Evolutionary conservation across 2,329 filamentous ascomycete genomes (phyloP).

Genomic region (Ascochyta koolunga): DNA sequence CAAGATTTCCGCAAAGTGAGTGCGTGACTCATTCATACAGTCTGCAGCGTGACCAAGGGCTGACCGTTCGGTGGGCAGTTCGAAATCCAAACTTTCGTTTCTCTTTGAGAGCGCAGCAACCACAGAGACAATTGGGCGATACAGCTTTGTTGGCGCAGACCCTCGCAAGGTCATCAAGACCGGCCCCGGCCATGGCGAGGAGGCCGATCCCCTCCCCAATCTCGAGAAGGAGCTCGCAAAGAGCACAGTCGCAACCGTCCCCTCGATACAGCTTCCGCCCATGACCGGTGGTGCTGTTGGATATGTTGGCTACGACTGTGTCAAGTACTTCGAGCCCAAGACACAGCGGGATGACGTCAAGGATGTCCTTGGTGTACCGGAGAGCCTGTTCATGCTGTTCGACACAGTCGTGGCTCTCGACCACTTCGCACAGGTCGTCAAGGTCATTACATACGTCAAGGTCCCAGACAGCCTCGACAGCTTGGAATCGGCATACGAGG

Average conservation of each 20-base stretch:
- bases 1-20: slow-evolving; percentile 78
- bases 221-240: slow-evolving; percentile 81
- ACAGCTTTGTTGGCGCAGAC: slow-evolving; percentile 91
- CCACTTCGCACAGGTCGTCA: slow-evolving; percentile 89
- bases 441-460: slow-evolving; percentile 88
- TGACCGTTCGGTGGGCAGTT: slow-evolving; percentile 42
- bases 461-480: slow-evolving; percentile 62
- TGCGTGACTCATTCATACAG: slow-evolving; percentile 40
- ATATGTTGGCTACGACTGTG: slow-evolving; percentile 97
- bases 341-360: slow-evolving; percentile 86
- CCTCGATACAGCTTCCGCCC: slow-evolving; percentile 80
- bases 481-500: slow-evolving; percentile 72
- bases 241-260: slow-evolving; percentile 81
- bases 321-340: slow-evolving; percentile 97
- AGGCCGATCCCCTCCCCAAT: slow-evolving; percentile 80
- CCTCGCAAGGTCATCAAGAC: slow-evolving; percentile 82
- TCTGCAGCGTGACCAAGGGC: slow-evolving; percentile 3
- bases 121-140: slow-evolving; percentile 90
- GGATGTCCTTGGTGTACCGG: slow-evolving; percentile 86
- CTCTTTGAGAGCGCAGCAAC: slow-evolving; percentile 93
- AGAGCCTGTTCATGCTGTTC: slow-evolving; percentile 96
- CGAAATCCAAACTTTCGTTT: slow-evolving; percentile 80
- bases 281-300: slow-evolving; percentile 92
- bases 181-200: slow-evolving; percentile 83
- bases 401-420: slow-evolving; percentile 95